phyloP scores from a whole-genome alignment of 2,329 filamentous ascomycete genomes.

The Cryphonectria radicalis region DNA sequence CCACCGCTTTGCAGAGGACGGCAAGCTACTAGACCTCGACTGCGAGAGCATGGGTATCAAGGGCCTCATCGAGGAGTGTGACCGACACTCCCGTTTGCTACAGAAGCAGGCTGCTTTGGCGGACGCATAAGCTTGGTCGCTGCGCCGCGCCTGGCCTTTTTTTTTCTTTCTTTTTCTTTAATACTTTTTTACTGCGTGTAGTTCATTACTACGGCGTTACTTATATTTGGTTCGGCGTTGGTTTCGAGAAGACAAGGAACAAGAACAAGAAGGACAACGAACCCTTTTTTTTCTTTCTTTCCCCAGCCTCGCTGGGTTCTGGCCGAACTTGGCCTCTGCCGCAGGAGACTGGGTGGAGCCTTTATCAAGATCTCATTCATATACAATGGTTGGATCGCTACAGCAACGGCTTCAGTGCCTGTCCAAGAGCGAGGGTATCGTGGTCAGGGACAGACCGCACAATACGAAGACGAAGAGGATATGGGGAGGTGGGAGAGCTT shows the following conservation, averaged over 20 bases:
- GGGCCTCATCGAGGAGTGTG: constrained; percentile 84
- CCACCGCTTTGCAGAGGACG: constrained; percentile 69
- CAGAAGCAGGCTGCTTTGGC: constrained; percentile 81
- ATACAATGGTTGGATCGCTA: neutral
- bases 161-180: too few relatives aligned
- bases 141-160: neutral
- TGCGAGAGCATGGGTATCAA: constrained; percentile 81
- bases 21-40: constrained; percentile 85
- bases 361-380: neutral
- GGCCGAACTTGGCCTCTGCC: neutral
- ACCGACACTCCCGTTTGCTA: constrained; percentile 82
- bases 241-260: neutral
- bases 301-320: neutral
- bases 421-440: neutral
- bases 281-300: neutral
- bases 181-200: neutral
- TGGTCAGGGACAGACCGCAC: neutral
- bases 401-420: neutral
- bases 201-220: neutral
- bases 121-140: constrained; percentile 39
- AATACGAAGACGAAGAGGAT: neutral
- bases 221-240: neutral
- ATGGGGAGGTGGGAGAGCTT: neutral
- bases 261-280: neutral
- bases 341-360: neutral